Percentiles rank a stretch among this genome's conserved stretches.
phyloP scores from a whole-genome alignment of 164 flowering plant species.

The Chimonanthus praecox region DNA sequence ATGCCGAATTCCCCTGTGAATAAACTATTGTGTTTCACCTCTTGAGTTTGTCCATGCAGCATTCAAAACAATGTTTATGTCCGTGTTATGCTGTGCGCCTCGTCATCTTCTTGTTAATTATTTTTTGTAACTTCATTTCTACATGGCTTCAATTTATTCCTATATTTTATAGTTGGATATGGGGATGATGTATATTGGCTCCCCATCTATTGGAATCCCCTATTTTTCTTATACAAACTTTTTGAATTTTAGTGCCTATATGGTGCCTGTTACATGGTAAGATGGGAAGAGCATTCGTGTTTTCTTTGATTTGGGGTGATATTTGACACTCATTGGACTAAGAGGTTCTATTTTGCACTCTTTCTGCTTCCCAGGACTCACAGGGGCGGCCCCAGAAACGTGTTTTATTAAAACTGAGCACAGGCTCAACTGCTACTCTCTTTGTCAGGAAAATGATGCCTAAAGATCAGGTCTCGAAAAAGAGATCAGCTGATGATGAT shows the following conservation, averaged over 20 bases:
- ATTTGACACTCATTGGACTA: not conserved
- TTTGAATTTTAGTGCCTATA: not conserved
- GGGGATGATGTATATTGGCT: not conserved
- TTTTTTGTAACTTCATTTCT: not conserved
- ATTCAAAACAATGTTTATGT: no score
- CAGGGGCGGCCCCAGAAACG: conserved; percentile 9
- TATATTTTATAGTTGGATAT: not conserved
- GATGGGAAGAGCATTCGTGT: not conserved
- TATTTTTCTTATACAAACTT: not conserved
- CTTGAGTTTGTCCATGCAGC: no score
- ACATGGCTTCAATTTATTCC: not conserved
- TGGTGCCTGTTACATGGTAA: not conserved
- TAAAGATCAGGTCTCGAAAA: conserved; percentile 17
- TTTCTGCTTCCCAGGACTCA: not conserved
- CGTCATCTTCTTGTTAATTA: not conserved
- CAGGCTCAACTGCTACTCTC: conserved; percentile 21
- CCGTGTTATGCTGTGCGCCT: not conserved
- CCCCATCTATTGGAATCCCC: not conserved
- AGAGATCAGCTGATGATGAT: conserved; percentile 25
- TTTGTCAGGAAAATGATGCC: conserved; percentile 36
- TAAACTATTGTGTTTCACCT: no score
- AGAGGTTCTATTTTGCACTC: not conserved
- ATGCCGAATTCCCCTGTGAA: no score
- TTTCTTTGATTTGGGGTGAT: not conserved
- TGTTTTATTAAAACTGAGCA: conserved; percentile 22